Evolutionary conservation across 2,329 filamentous ascomycete genomes (phyloP).

Genomic region (Calonectria fujianensis): DNA sequence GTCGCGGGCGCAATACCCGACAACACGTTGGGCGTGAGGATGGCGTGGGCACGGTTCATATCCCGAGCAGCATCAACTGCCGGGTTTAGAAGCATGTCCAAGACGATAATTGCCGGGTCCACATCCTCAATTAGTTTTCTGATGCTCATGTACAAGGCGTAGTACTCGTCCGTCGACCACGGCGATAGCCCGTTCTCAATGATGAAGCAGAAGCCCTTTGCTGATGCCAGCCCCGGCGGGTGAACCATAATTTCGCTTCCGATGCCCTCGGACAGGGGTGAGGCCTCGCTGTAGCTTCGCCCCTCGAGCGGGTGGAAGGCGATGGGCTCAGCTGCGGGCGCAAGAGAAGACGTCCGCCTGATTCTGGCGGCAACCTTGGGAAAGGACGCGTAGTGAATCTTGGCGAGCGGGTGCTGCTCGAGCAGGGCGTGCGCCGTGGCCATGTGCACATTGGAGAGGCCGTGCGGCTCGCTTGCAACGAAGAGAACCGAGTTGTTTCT

Average conservation of each 20-base stretch:
- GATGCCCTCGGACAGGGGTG: conserved; percentile 10
- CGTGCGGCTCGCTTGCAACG: conserved; percentile 57
- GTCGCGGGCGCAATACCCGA: conserved; percentile 58
- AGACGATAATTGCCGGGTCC: conserved; percentile 57
- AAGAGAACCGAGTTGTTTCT: conserved; percentile 59
- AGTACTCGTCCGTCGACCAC: conserved; percentile 57
- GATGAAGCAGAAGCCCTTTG: conserved; percentile 39
- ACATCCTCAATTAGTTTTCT: conserved; percentile 55
- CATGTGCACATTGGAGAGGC: conserved; percentile 61
- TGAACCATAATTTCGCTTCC: conserved; percentile 25
- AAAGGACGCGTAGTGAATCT: conserved; percentile 61
- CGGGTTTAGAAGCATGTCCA: conserved; percentile 58
- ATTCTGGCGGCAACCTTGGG: conserved; percentile 42
- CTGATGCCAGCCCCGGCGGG: conserved; percentile 47
- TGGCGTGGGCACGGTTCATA: conserved; percentile 56
- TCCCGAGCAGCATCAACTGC: conserved; percentile 51
- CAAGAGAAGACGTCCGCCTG: conserved; percentile 41
- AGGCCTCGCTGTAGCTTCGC: conserved; percentile 44
- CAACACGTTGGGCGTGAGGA: conserved; percentile 67
- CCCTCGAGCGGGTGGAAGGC: conserved; percentile 53
- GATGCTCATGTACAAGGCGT: conserved; percentile 53
- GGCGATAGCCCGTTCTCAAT: conserved; percentile 52
- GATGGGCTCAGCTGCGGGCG: conserved; percentile 47
- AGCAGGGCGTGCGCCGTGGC: conserved; percentile 59
- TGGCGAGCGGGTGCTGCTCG: conserved; percentile 55